Base-by-base conservation (phyloP, 2,329 filamentous ascomycete genomes). In the Stylonectria norvegica region DNA sequence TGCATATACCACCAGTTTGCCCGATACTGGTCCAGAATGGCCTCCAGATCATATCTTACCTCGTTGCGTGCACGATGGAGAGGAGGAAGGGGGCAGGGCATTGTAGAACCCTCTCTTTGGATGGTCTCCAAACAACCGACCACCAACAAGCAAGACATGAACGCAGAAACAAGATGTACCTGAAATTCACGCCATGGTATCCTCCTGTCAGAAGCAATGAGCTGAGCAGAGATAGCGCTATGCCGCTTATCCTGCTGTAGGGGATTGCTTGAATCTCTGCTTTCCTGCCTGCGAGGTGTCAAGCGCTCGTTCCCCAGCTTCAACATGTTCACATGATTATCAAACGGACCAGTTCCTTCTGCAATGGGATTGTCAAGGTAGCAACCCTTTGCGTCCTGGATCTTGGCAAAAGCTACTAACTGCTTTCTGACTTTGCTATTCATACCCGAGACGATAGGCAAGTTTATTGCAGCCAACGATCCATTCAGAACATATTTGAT, bases 181-280 rank as follows among this genome's bases (percentile, higher is more conserved):
- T 35, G 7, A 35, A 4, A 35, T 17, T 35, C n/a, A 35, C 25
- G 33, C 20, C 9, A 35, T 36, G 29, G 27, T 12, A 36, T 36
- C 22, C 34, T 36, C 29, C 10, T 18, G 15, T 18, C 6, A 36
- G 16, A 36, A 36, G 34, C 10, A 19, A 36, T 12, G 14, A 36
- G 22, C 34, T 36, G 6, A 36, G 15, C 34, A 14, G 10, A 36
- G 10, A 36, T 12, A 19, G 29, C 14, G 29, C 14, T n/a, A 17
- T 19, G 8, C 34, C 3, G 29, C 12, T 36, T 36, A 27, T 36
- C 34, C 22, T 11, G 27, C 34, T 28, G 3, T 11, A 17, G 20
- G 29, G 22, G 22, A 36, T 27, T 36, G 7, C 34, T 36, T 36
- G 5, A 36, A 25, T 36, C 15, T 36, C 34, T 36, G 14, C 22